Base-by-base conservation (phyloP, 106 monocot genomes). In the Dioscorea dumetorum region DNA sequence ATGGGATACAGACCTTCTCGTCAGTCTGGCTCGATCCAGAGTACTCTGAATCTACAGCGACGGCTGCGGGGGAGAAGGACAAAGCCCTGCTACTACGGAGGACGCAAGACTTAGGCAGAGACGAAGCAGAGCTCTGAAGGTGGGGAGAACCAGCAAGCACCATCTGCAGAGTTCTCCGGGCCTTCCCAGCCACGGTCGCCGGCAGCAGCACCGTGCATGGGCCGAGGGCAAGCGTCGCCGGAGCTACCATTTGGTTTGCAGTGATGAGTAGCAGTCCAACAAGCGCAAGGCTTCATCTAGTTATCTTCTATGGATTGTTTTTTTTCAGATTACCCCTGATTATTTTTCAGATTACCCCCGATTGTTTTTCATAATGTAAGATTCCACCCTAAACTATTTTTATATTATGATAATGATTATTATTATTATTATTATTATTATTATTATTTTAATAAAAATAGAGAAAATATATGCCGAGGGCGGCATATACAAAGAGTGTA, bases 11-110 rank as follows among this genome's bases (percentile, higher is more conserved):
- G 12, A 12, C 69, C 68, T 41, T 23, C 4, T 73, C 67, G 16
- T 62, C 50, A 11, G 70, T 72, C 34, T 80, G 70, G 11, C 80
- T 60, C 18, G 78, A 74, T 17, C 73, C 83, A 33, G 73, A 66
- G 50, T 77, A 73, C 57, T 87, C 77, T 24, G 87, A 77, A 49
- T 76, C 84, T 28, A 85, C 72, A 22, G 88, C 72, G 34, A 88
- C 67, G 33, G 91, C 87, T 61, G 58, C 20, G 33, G 15, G 53
- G 70, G 15, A 18, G 57, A n/a, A 64, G 4, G 28, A 17, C 54
- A 14, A 60, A 18, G 23, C 21, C 57, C 12, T 51, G 19, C 58
- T 61, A 28, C 8, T 48, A 14, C 6, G 52, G 31, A 65, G 35
- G 18, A 9, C 13, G 22, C 17, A 28, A 12, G 35, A 60, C 17